Evolutionary conservation across 2,329 filamentous ascomycete species (phyloP).

Genomic region (Stemphylium lycopersici): DNA sequence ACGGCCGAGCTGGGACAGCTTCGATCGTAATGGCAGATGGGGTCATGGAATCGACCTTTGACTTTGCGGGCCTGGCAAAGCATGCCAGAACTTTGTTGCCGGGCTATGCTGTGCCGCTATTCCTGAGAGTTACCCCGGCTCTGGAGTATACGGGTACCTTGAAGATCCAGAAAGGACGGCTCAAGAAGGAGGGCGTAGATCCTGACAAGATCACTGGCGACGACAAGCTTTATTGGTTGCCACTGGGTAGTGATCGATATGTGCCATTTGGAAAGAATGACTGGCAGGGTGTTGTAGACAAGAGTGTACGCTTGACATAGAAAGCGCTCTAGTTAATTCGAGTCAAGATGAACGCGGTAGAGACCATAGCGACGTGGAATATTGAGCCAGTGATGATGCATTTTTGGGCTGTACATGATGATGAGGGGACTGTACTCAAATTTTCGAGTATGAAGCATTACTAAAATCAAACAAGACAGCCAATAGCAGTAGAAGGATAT

Average conservation of each 20-base stretch:
- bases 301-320: conserved; percentile 31
- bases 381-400: too few relatives aligned
- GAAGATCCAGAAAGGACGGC: conserved; percentile 54
- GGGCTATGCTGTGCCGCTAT: conserved; percentile 55
- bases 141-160: conserved; percentile 55
- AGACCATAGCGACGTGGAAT: too few relatives aligned
- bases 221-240: conserved; percentile 53
- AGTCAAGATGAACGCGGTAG: too few relatives aligned
- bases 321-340: too few relatives aligned
- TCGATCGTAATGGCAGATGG: conserved; percentile 48
- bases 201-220: conserved; percentile 47
- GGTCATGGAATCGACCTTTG: conserved; percentile 37
- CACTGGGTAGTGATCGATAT: conserved; percentile 42
- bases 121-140: conserved; percentile 48
- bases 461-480: too few relatives aligned
- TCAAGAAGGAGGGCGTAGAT: conserved; percentile 54
- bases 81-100: conserved; percentile 51
- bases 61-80: conserved; percentile 46
- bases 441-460: too few relatives aligned
- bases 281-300: conserved; percentile 41
- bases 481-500: too few relatives aligned
- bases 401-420: too few relatives aligned
- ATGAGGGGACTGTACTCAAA: too few relatives aligned
- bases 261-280: conserved; percentile 49
- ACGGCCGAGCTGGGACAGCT: conserved; percentile 53